Percentiles rank a stretch among this genome's conserved stretches.
phyloP scores from a whole-genome alignment of 768 basidiomycete species.

The Xerocomus potaroensis region DNA sequence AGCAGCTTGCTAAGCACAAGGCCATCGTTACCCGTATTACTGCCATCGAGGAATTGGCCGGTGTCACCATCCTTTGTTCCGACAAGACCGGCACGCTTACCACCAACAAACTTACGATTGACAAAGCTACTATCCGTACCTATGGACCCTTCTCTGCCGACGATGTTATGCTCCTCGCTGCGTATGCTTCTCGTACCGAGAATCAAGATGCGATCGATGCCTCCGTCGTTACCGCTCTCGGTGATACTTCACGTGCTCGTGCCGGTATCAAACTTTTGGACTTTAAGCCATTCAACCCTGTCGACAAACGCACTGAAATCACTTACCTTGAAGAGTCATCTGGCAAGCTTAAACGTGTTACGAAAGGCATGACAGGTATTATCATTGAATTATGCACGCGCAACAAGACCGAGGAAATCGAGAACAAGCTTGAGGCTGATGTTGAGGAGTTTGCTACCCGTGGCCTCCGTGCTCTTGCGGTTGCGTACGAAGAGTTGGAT shows the following conservation, averaged over 20 bases:
- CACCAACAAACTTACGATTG: constrained; percentile 99
- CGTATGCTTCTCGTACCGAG: constrained; percentile 96
- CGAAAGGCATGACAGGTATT: constrained; percentile 99
- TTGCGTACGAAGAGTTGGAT: constrained; percentile 91
- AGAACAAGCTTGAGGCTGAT: constrained; percentile 88
- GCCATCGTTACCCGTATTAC: constrained; percentile 99
- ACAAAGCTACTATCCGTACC: constrained; percentile 84
- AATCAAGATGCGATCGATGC: constrained; percentile 97
- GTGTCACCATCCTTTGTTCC: constrained; percentile 97
- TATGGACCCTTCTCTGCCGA: constrained; percentile 87
- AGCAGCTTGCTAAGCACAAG: constrained; percentile 99
- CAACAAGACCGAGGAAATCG: constrained; percentile 92
- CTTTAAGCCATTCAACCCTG: constrained; percentile 99
- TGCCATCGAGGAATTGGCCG: constrained; percentile 96
- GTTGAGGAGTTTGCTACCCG: constrained; percentile 94
- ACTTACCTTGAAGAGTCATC: constrained; percentile 92
- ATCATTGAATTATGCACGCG: constrained; percentile 96
- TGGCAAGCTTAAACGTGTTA: constrained; percentile 97
- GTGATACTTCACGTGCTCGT: constrained; percentile 71
- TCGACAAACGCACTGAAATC: constrained; percentile 98
- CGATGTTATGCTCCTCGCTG: constrained; percentile 89
- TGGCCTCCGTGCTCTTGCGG: constrained; percentile 94
- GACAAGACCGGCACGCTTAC: constrained; percentile 99
- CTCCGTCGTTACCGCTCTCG: constrained; percentile 78
- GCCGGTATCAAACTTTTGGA: constrained; percentile 93